Evolutionary conservation across 2,329 filamentous ascomycete species (phyloP).

Genomic region (Ascosphaera aggregata): DNA sequence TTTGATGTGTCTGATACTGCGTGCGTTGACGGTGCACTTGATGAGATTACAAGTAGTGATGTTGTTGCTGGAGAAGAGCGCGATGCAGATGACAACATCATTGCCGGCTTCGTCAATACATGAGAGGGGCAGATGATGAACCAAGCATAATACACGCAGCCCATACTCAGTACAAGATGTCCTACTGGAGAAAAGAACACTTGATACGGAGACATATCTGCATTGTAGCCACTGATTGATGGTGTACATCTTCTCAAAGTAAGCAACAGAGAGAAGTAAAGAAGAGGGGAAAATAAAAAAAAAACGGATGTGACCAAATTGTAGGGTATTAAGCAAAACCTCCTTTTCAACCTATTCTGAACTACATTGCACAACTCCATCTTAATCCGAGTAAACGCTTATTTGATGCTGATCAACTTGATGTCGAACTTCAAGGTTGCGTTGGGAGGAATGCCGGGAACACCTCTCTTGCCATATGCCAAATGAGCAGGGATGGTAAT

Average conservation of each 20-base stretch:
- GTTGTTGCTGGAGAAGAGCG: too few relatives aligned
- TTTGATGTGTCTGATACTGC: too few relatives aligned
- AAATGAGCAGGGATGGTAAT: conserved; percentile 70
- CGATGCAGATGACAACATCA: too few relatives aligned
- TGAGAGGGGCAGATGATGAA: too few relatives aligned
- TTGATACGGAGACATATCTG: too few relatives aligned
- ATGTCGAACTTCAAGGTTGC: conserved; percentile 82
- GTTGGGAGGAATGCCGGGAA: conserved; percentile 76
- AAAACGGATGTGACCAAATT: not conserved
- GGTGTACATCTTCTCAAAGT: not conserved
- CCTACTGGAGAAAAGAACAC: too few relatives aligned
- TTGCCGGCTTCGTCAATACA: too few relatives aligned
- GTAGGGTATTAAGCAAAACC: not conserved
- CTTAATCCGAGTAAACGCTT: conserved; percentile 18
- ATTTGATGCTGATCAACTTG: conserved; percentile 68
- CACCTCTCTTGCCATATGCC: conserved; percentile 67
- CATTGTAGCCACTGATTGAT: too few relatives aligned
- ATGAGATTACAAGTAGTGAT: too few relatives aligned
- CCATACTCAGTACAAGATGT: too few relatives aligned
- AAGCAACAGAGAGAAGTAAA: not conserved
- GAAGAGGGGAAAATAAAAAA: not conserved
- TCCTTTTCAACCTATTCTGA: not conserved
- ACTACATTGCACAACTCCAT: not conserved
- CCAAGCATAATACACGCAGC: too few relatives aligned
- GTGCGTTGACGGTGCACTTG: too few relatives aligned